A percentile compares a stretch with the other conserved stretches of the same genome.
These are phyloP conservation scores for Acacia crassicarpa DNA, from an alignment of 306 rosid genomes.

Conservation along the genomic window DNA sequence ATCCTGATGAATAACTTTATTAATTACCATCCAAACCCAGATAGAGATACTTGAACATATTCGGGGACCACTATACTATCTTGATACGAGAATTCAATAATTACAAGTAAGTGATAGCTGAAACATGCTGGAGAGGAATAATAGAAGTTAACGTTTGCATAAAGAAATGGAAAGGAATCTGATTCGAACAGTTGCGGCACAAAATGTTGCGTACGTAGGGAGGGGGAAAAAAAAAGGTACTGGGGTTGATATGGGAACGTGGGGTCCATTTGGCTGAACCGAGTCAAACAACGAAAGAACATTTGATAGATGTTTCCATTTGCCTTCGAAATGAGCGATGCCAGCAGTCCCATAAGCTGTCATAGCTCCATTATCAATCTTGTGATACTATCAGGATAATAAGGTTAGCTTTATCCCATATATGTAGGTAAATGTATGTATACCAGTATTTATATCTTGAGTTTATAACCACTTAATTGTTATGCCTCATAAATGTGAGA, in stretches of 20 bases:
- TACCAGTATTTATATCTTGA: too few relatives aligned
- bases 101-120: neutral
- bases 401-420: too few relatives aligned
- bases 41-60: neutral
- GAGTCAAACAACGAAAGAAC: slow-evolving; percentile 15
- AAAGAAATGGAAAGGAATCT: slow-evolving; percentile 17
- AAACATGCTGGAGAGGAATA: neutral
- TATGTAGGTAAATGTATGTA: too few relatives aligned
- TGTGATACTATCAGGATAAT: too few relatives aligned
- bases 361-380: slow-evolving; percentile 3
- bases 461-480: neutral
- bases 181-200: slow-evolving; percentile 23
- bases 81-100: neutral
- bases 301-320: neutral
- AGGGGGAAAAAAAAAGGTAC: neutral
- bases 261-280: slow-evolving; percentile 8
- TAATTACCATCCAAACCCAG: neutral
- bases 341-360: neutral
- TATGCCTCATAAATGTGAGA: too few relatives aligned
- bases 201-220: neutral
- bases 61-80: neutral
- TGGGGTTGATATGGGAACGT: neutral
- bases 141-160: neutral
- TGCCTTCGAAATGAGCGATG: slow-evolving; percentile 18
- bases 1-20: neutral